Base-by-base conservation (phyloP, 2,329 filamentous ascomycete genomes). In the Fusarium sp. region DNA sequence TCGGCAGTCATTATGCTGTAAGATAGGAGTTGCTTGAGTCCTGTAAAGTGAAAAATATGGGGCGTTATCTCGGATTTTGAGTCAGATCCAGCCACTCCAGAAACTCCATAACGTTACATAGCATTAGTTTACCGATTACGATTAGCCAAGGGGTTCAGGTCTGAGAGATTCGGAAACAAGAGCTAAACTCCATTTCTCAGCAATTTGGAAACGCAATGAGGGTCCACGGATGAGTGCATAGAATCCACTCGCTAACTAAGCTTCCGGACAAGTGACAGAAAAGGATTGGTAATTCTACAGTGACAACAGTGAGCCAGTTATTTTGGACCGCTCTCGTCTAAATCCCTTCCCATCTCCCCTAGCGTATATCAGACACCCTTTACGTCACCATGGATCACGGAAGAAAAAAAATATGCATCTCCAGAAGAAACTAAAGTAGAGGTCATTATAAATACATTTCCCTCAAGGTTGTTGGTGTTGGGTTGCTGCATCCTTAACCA, bases 131-230 rank as follows among this genome's bases (percentile, higher is more conserved):
- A 22, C 5, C 34, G 34, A 38, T n/a, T 38, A 5, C 18, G 34
- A 38, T 38, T 38, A 38, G 34, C 10, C 18, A 38, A 38, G 34
- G 34, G 34, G 34, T 38, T 38, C 34, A 34, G 5, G 43, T 25
- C 30, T 32, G 30, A 55, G 47, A 42, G n/a, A 49, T 38, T 64
- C 68, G 68, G 68, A 71, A 54, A 71, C 67, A 68, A 70, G 49
- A 52, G 54, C 67, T 70, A 68, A 69, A 68, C 68, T 71, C 68
- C 58, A 64, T 67, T 51, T 44, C 50, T 49, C 61, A 66, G 62
- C 61, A 66, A 44, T 32, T 32, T 53, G 34, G 34, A 53, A 42
- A 43, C 49, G 60, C 62, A 65, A 42, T 15, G 32, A 52, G 55
- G 55, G 32, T 42, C 55, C 32, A 51, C 50, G 14, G 50, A 29